phyloP scores from a whole-genome alignment of 805 yeast genomes.

The Isabelozyma heimii region DNA sequence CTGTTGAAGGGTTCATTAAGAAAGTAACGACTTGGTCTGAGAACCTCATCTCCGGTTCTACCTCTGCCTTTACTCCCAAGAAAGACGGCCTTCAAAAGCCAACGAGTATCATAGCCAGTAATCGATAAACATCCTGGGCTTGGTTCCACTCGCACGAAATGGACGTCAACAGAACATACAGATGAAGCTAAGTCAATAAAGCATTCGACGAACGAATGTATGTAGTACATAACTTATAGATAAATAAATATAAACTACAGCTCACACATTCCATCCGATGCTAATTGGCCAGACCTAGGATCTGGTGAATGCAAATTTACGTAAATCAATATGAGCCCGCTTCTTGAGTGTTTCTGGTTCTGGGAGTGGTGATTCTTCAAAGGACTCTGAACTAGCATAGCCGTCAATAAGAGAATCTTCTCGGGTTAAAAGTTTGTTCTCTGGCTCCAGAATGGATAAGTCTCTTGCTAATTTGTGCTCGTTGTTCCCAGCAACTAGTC shows the following conservation, averaged over 20 bases:
- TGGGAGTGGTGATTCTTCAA: neutral
- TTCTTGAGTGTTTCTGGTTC: neutral
- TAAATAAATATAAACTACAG: neutral
- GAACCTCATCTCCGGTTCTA: too few relatives aligned
- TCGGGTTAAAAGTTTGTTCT: neutral
- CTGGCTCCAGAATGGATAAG: neutral
- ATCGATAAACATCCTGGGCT: too few relatives aligned
- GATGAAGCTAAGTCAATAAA: too few relatives aligned
- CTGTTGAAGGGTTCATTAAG: conserved; percentile 11
- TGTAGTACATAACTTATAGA: too few relatives aligned
- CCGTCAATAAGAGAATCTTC: neutral
- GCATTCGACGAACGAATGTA: too few relatives aligned
- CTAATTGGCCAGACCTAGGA: neutral
- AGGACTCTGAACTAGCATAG: neutral
- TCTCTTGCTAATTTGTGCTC: neutral
- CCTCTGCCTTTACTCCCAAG: too few relatives aligned
- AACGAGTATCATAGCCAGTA: too few relatives aligned
- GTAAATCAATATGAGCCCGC: neutral
- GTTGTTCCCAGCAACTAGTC: too few relatives aligned
- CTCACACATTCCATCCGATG: neutral
- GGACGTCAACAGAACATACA: too few relatives aligned
- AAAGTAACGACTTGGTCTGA: too few relatives aligned
- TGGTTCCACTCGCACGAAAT: too few relatives aligned
- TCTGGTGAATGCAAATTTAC: conserved; percentile 1
- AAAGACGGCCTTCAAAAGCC: too few relatives aligned